Evolutionary conservation across 495 filamentous ascomycete genomes (phyloP).

Genomic region (Aspergillus conjunctus): DNA sequence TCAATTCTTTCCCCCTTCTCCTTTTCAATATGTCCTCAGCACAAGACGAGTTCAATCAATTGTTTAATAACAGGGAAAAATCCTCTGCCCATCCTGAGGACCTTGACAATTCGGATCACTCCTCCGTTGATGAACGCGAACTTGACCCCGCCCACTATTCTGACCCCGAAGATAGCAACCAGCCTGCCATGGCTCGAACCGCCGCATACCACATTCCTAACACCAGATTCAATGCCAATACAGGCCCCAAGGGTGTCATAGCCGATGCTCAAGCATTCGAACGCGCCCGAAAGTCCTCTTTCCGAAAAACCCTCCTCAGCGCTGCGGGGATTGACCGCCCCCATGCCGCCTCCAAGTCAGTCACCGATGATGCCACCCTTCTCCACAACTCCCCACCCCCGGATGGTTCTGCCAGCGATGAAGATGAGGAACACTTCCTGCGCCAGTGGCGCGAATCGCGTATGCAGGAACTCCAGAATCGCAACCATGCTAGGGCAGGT

Average conservation of each 20-base stretch:
- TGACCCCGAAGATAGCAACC: constrained; percentile 45
- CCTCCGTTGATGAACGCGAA: constrained; percentile 54
- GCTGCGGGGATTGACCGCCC: constrained; percentile 36
- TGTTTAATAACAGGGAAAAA: constrained; percentile 59
- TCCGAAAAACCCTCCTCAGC: constrained; percentile 51
- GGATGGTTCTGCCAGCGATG: constrained; percentile 48
- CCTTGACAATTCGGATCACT: constrained; percentile 52
- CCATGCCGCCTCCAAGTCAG: constrained; percentile 32
- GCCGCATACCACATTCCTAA: constrained; percentile 53
- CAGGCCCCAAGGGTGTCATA: constrained; percentile 98
- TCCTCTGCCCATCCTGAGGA: constrained; percentile 63
- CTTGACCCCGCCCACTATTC: constrained; percentile 61
- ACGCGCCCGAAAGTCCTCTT: constrained; percentile 69
- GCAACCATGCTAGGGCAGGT: constrained; percentile 54
- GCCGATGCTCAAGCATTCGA: constrained; percentile 93
- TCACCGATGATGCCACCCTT: constrained; percentile 44
- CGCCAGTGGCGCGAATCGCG: constrained; percentile 78
- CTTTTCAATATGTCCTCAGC: constrained; percentile 64
- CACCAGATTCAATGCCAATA: constrained; percentile 76
- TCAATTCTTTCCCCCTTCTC: not conserved
- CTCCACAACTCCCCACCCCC: constrained; percentile 49
- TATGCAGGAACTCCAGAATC: constrained; percentile 72
- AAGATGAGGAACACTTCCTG: constrained; percentile 82
- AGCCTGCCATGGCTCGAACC: constrained; percentile 43
- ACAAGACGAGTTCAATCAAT: constrained; percentile 81